phyloP scores from a whole-genome alignment of 257 asterid genomes.

The Eucommia ulmoides region DNA sequence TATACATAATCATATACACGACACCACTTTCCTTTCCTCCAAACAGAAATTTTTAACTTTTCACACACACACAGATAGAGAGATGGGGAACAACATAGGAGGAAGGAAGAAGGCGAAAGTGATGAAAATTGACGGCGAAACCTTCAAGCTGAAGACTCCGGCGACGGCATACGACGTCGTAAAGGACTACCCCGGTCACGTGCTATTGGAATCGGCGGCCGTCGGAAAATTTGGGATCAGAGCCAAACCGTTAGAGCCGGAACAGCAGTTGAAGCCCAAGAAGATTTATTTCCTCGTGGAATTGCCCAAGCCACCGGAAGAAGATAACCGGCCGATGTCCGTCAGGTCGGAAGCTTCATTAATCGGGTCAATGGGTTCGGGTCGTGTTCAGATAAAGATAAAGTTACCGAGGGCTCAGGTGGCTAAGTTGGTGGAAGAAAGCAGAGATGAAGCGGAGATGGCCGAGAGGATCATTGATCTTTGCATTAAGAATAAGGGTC shows the following conservation, averaged over 20 bases:
- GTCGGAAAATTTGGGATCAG: conserved; percentile 49
- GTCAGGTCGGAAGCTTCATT: conserved; percentile 27
- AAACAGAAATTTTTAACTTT: too few species aligned
- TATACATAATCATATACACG: too few species aligned
- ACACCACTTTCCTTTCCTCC: too few species aligned
- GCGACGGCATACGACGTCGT: conserved; percentile 39
- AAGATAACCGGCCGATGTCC: conserved; percentile 28
- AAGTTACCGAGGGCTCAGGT: conserved; percentile 44
- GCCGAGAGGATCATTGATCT: conserved; percentile 45
- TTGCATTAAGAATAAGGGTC: conserved; percentile 31
- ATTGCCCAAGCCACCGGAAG: conserved; percentile 51
- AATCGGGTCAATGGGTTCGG: too few species aligned
- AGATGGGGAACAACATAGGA: too few species aligned
- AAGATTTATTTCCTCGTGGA: conserved; percentile 58
- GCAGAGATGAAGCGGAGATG: conserved; percentile 40
- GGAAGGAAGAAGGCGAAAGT: too few species aligned
- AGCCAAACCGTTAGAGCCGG: conserved; percentile 38
- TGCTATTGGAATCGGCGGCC: too few species aligned
- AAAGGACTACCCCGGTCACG: too few species aligned
- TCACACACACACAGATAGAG: too few species aligned
- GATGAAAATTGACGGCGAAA: too few species aligned
- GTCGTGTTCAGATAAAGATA: conserved; percentile 47
- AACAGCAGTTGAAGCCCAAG: conserved; percentile 34
- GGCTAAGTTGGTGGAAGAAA: too few species aligned
- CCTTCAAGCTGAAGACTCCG: conserved; percentile 43